These are phyloP conservation scores for Dalechampia spathulata DNA, from an alignment of 441 rosid species.

Conservation along the genomic window DNA sequence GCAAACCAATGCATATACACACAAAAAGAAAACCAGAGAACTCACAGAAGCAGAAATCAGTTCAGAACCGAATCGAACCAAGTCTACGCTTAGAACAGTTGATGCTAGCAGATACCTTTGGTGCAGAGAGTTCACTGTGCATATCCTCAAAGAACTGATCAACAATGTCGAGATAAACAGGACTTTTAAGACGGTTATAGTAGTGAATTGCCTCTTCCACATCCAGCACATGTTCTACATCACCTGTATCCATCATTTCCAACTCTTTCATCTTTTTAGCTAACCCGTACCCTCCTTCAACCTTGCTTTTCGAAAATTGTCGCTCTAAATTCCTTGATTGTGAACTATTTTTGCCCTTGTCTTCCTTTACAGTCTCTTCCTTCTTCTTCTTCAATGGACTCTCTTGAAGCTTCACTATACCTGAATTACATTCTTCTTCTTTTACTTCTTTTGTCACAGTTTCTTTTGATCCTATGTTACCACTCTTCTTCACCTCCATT, in stretches of 20 bases:
- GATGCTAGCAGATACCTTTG: conserved; percentile 33
- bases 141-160: conserved; percentile 69
- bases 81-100: conserved; percentile 32
- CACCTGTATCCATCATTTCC: conserved; percentile 60
- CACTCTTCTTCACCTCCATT: conserved; percentile 16
- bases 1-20: conserved; percentile 17
- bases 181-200: conserved; percentile 72
- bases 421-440: conserved; percentile 13
- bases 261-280: conserved; percentile 69
- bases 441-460: too few species aligned
- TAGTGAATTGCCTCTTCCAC: conserved; percentile 92
- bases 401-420: conserved; percentile 7
- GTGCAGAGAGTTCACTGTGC: conserved; percentile 53
- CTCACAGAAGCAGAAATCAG: conserved; percentile 13
- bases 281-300: conserved; percentile 28
- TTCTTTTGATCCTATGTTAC: conserved; percentile 13
- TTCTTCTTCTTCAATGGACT: conserved; percentile 20
- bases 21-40: conserved; percentile 14
- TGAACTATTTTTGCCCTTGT: conserved; percentile 27
- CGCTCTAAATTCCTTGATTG: conserved; percentile 18
- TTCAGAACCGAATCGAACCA: conserved; percentile 40
- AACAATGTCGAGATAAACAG: conserved; percentile 69
- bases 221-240: conserved; percentile 74
- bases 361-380: conserved; percentile 24
- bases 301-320: conserved; percentile 13